phyloP scores from a whole-genome alignment of 2,329 filamentous ascomycete species.

The Botrytis hyacinthi region DNA sequence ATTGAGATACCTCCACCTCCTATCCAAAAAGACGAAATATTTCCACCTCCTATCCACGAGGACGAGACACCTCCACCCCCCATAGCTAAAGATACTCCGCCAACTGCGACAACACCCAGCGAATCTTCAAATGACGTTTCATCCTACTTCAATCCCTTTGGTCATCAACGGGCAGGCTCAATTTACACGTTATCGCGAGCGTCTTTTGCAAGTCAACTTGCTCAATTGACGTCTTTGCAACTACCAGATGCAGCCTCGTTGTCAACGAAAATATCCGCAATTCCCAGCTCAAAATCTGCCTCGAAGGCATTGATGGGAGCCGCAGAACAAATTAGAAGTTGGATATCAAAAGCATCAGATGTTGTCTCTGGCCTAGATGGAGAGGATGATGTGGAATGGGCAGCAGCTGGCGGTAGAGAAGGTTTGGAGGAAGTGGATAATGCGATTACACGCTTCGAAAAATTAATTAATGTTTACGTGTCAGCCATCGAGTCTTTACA shows the following conservation, averaged over 20 bases:
- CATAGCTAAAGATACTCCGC: conserved; percentile 53
- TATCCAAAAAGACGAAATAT: conserved; percentile 28
- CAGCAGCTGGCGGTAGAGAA: conserved; percentile 79
- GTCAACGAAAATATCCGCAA: conserved; percentile 77
- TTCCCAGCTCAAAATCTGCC: conserved; percentile 81
- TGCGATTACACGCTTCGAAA: conserved; percentile 81
- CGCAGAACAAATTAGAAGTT: conserved; percentile 87
- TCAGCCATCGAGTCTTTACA: conserved; percentile 92
- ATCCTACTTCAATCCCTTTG: conserved; percentile 65
- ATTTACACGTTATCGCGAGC: conserved; percentile 91
- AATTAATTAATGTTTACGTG: conserved; percentile 88
- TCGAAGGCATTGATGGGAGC: conserved; percentile 80
- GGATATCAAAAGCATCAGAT: conserved; percentile 89
- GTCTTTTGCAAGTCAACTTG: conserved; percentile 90
- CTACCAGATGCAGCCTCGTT: conserved; percentile 83
- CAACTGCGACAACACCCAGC: conserved; percentile 40
- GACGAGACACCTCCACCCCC: conserved; percentile 41
- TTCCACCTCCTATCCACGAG: conserved; percentile 42
- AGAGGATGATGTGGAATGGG: conserved; percentile 98
- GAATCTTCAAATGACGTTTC: conserved; percentile 35
- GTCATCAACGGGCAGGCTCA: conserved; percentile 70
- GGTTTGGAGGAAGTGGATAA: conserved; percentile 70
- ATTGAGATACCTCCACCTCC: conserved; percentile 43
- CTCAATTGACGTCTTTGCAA: conserved; percentile 85
- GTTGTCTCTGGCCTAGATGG: conserved; percentile 87